Base-by-base conservation (phyloP, 106 monocot genomes). In the Narthecium ossifragum region DNA sequence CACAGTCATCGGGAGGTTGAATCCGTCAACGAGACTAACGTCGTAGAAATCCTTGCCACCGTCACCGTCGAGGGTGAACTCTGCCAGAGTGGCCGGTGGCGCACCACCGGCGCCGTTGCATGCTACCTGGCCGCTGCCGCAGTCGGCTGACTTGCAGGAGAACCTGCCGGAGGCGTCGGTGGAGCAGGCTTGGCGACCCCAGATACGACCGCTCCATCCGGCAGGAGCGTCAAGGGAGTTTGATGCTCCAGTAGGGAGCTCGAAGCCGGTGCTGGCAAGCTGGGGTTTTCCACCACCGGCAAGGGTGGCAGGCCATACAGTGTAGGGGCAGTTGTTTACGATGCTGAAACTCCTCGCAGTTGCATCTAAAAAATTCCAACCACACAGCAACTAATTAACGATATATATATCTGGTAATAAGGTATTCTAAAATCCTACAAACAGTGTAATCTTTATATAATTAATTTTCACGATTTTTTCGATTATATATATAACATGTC, bases 1-100 rank as follows among this genome's bases (percentile, higher is more conserved):
- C 0, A 84, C 34, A 2, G 43, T 26, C 8, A 75, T 32, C 21
- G 84, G 78, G 7, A 79, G 0, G 68, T 84, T 84, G 63, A 75
- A 84, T 1, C 83, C 83, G 62, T 84, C 78, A 0, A 84, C 78
- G 6, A 59, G 38, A 56, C 83, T 78, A 8, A 49, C 21, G 55
- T 84, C 74, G 60, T 71, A 84, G 67, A 72, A 71, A 56, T 81
- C 81, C 32, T 61, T 72, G 1, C 58, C 62, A 12, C 15, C 53
- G 26, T n/a, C 31, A 4, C 71, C 73, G 46, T 46, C 24, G 22
- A 83, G 52, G 2, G 69, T 78, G 78, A 83, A 70, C 52, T 82
- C 82, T 1, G 38, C 70, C 2, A 82, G 70, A n/a, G 57, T 73
- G 31, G 56, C 59, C 1, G 76, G 76, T 5, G 55, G 61, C 0